These are phyloP conservation scores for Ceratobasidium sp. DNA, from an alignment of 1,284 basidiomycete species.

Conservation along the genomic window DNA sequence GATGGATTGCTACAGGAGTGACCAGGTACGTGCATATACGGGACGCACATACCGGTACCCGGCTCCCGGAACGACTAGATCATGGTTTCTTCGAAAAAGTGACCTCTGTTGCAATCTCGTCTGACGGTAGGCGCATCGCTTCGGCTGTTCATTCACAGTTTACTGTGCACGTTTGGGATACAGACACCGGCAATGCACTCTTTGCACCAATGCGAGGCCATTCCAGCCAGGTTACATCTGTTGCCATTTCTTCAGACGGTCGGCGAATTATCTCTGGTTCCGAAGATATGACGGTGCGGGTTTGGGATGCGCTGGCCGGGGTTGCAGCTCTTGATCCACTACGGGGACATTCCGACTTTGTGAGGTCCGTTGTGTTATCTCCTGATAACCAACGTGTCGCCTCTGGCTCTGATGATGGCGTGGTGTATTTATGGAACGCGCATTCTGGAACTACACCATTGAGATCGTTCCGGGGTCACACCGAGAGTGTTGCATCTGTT, in stretches of 20 bases:
- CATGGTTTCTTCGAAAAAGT: constrained; percentile 89
- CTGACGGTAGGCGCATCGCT: constrained; percentile 83
- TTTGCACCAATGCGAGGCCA: constrained; percentile 83
- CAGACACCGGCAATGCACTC: constrained; percentile 68
- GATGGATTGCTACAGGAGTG: constrained; percentile 2
- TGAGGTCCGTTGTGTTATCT: neutral
- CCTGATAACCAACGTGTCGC: neutral
- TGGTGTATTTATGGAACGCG: neutral
- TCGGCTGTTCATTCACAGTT: constrained; percentile 88
- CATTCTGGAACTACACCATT: neutral
- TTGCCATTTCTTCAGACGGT: constrained; percentile 25
- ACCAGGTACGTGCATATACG: constrained; percentile 9
- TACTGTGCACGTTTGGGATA: constrained; percentile 88
- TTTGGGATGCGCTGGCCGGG: neutral
- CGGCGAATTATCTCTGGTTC: constrained; percentile 19
- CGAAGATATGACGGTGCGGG: too few species aligned
- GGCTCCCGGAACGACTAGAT: neutral
- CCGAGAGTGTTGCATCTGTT: too few species aligned
- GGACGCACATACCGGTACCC: constrained; percentile 3
- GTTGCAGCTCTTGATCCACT: neutral
- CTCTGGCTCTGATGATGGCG: neutral
- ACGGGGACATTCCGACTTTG: neutral
- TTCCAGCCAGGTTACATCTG: constrained; percentile 55
- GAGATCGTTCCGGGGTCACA: neutral
- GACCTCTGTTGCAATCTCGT: constrained; percentile 87